Evolutionary conservation across 257 asterid genomes (phyloP).

Genomic region (Eucommia ulmoides): DNA sequence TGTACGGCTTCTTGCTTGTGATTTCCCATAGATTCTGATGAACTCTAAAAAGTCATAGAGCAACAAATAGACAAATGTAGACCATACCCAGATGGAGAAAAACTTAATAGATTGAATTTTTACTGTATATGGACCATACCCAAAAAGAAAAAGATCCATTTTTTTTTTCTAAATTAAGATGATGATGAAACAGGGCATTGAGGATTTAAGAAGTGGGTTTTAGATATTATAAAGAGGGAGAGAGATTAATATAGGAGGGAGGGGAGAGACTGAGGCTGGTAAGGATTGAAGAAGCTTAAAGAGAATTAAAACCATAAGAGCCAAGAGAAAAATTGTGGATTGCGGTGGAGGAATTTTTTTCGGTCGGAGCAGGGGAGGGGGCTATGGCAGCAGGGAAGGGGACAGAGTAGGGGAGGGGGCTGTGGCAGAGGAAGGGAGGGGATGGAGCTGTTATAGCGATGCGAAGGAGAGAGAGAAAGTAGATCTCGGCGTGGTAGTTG

Average conservation of each 20-base stretch:
- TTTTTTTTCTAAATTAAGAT: background rate
- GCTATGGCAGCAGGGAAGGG: no score
- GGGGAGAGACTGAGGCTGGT: constrained; percentile 20
- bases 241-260: constrained; percentile 13
- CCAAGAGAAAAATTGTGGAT: constrained; percentile 7
- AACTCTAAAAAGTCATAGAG: background rate
- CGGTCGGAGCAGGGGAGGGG: no score
- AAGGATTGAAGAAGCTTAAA: constrained; percentile 47
- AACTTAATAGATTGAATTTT: no score
- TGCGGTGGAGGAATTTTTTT: no score
- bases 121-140: background rate
- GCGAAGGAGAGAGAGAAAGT: no score
- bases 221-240: no score
- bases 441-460: no score
- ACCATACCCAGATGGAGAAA: background rate
- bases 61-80: background rate
- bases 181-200: constrained; percentile 9
- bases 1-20: constrained; percentile 73
- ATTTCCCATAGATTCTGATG: constrained; percentile 49
- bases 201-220: background rate
- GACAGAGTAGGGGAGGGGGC: no score
- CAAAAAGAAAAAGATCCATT: no score
- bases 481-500: no score
- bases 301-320: constrained; percentile 37
- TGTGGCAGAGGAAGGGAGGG: no score